A percentile compares a stretch with the other conserved stretches of the same genome.
These are phyloP conservation scores for Metschnikowia lochheadii DNA, from an alignment of 805 yeast genomes.

Conservation along the genomic window DNA sequence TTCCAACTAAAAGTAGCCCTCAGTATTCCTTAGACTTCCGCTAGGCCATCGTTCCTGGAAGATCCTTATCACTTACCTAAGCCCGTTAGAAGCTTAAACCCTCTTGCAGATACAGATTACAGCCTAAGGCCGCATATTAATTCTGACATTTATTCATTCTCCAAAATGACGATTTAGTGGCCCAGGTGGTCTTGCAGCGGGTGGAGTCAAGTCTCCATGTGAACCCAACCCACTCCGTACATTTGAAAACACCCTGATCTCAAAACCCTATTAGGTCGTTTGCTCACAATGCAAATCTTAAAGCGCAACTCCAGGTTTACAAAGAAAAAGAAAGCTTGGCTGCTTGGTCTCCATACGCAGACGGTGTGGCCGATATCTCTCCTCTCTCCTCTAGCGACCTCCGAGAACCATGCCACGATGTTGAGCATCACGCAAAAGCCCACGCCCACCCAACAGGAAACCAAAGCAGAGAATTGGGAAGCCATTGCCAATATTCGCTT, in stretches of 20 bases:
- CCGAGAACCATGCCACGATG: slow-evolving; percentile 39
- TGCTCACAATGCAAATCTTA: slow-evolving; percentile 51
- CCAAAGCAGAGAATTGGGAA: slow-evolving; percentile 22
- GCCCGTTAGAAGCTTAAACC: no score
- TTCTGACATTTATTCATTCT: no score
- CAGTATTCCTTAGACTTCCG: no score
- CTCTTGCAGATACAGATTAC: no score
- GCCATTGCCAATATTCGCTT: slow-evolving; percentile 54
- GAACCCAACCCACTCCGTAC: slow-evolving; percentile 39
- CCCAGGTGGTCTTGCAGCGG: slow-evolving; percentile 57
- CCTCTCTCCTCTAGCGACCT: slow-evolving; percentile 56
- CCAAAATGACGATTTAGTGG: slow-evolving; percentile 37
- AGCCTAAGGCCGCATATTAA: no score
- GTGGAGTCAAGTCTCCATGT: slow-evolving; percentile 51
- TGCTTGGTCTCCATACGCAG: slow-evolving; percentile 71
- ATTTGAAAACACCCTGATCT: slow-evolving; percentile 34
- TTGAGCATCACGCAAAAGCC: slow-evolving; percentile 5
- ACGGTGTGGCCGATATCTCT: slow-evolving; percentile 57
- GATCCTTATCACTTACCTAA: no score
- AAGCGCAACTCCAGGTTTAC: slow-evolving; percentile 62
- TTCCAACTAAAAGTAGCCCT: no score
- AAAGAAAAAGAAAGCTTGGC: slow-evolving; percentile 63
- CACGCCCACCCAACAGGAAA: slow-evolving; percentile 8
- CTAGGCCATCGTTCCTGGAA: no score
- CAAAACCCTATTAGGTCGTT: slow-evolving; percentile 41